phyloP scores from a whole-genome alignment of 495 filamentous ascomycete species.

The Niebla homalea region DNA sequence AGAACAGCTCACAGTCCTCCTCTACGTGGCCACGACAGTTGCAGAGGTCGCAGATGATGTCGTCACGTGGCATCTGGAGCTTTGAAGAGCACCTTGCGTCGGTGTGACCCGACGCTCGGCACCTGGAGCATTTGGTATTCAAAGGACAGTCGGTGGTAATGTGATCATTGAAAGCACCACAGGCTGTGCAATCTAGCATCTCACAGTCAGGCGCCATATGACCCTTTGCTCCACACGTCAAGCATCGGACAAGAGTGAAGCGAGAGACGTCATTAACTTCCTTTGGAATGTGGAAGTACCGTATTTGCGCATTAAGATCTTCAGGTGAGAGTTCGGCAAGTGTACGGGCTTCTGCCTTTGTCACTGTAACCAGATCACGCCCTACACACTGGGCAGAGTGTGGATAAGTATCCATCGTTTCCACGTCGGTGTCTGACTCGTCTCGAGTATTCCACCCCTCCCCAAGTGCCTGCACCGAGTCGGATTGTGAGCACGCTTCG shows the following conservation, averaged over 20 bases:
- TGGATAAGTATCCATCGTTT: not conserved
- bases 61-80: slow-evolving; percentile 22
- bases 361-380: not conserved
- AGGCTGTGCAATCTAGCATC: slow-evolving; percentile 13
- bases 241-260: slow-evolving; percentile 44
- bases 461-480: too few relatives aligned
- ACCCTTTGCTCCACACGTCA: slow-evolving; percentile 35
- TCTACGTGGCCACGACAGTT: slow-evolving; percentile 29
- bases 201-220: slow-evolving; percentile 35
- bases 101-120: slow-evolving; percentile 34
- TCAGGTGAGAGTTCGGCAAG: slow-evolving; percentile 31
- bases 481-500: too few relatives aligned
- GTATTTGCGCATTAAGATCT: slow-evolving; percentile 31
- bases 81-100: slow-evolving; percentile 25
- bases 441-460: too few relatives aligned
- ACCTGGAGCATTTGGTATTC: slow-evolving; percentile 32
- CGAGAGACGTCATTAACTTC: slow-evolving; percentile 48
- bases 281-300: slow-evolving; percentile 40
- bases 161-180: slow-evolving; percentile 12
- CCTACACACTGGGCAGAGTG: not conserved
- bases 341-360: not conserved
- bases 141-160: slow-evolving; percentile 22
- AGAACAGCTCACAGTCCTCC: slow-evolving; percentile 30
- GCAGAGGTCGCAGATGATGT: slow-evolving; percentile 35
- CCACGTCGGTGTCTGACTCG: not conserved